Evolutionary conservation across 1,139 yeast species (phyloP), one percentile per base, ranked within the genome.

Genomic region (Kodamaea ohmeri): DNA sequence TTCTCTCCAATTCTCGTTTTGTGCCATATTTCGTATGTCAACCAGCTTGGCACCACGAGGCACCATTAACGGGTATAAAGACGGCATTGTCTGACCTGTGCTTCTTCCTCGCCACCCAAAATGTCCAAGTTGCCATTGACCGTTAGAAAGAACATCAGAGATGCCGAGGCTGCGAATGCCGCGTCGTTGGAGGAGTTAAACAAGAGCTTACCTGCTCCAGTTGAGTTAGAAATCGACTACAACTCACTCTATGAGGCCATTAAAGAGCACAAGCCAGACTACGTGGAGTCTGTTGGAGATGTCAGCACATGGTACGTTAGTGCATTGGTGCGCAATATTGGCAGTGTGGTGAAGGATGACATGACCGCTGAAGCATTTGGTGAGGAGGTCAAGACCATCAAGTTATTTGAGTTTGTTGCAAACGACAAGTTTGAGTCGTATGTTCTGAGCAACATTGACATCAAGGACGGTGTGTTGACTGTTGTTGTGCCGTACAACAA

Each of bases 311-410:
- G 36, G 36, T 34, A 34, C 32, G 25, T 34, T 12, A 25, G 14
- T 3, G 26, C 36, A 12, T 13, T 34, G 16, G 32, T 21, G 8
- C 11, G 25, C 12, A 34, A 34, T 20, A 18, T 34, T 25, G 13
- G 20, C 32, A 4, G 8, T 11, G 26, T 17, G 11, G 8, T 20
- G 14, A 25, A 26, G 36, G 36, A 34, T 26, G 36, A 34, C 19
- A 34, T 34, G 36, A 12, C 25, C 26, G 25, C 32, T 14, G 36
- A 34, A 26, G 36, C 36, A 3, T 15, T 34, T 18, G 7, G 15
- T n/a, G 36, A 34, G 14, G 36, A 34, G 25, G 22, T 34, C 36
- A 34, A 34, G 32, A 15, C 25, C 26, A 26, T 34, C 31, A 34
- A 34, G 36, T 26, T 20, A 25, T 34, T 34, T 15, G 31, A 19